Conservation (phyloP, 116 monocot species). For the Cymodocea nodosa region DNA sequence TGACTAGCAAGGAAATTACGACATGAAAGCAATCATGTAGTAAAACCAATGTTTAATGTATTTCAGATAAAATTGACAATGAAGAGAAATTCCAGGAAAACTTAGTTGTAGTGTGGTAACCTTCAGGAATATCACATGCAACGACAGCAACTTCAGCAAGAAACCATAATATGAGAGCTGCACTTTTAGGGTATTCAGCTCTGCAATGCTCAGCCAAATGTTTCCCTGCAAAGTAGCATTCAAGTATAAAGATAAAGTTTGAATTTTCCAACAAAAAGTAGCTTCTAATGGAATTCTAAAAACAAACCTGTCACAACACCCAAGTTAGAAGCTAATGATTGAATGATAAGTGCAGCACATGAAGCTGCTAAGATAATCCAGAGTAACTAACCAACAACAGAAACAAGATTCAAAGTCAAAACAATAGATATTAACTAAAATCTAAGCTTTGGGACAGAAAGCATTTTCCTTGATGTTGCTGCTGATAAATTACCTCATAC, state of each 20-base stretch:
- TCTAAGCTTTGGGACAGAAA: not conserved
- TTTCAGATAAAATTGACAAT: too few relatives aligned
- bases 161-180: slow-evolving; percentile 58
- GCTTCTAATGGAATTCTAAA: not conserved
- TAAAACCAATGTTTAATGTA: too few relatives aligned
- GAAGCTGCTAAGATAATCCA: slow-evolving; percentile 96
- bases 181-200: slow-evolving; percentile 56
- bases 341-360: slow-evolving; percentile 76
- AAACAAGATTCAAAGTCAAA: not conserved
- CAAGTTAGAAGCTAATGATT: slow-evolving; percentile 81
- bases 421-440: not conserved
- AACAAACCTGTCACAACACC: slow-evolving; percentile 93
- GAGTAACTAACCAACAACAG: slow-evolving; percentile 34
- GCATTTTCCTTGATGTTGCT: too few relatives aligned
- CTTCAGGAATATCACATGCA: slow-evolving; percentile 96
- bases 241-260: not conserved
- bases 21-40: too few relatives aligned
- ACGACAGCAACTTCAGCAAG: slow-evolving; percentile 85
- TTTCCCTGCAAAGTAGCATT: slow-evolving; percentile 39
- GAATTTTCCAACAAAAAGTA: not conserved
- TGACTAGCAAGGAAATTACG: too few relatives aligned
- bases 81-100: too few relatives aligned
- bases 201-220: slow-evolving; percentile 98
- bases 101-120: slow-evolving; percentile 8
- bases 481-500: slow-evolving; percentile 49